Evolutionary conservation across 2,329 filamentous ascomycete species (phyloP), one percentile per base, ranked within the genome.

Genomic region (Ilyonectria mors-panacis): DNA sequence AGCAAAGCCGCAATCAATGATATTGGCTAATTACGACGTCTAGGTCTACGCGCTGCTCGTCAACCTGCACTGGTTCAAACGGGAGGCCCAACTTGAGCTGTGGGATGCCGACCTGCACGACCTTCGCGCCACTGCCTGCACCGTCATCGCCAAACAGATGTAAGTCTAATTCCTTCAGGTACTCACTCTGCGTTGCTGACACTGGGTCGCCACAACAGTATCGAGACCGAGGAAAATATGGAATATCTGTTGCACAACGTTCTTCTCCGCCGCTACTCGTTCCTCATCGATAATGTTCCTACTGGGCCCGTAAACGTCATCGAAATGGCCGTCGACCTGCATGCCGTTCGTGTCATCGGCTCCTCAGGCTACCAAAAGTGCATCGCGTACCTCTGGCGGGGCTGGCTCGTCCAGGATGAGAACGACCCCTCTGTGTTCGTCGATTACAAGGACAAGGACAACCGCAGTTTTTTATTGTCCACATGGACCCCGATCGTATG

Each of bases 331-430:
- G 94, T 98, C 39, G 96, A 99, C 76, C 83, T 98, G 28, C 96
- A 99, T 78, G 94, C 95, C 1, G 85, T 98, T 51, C 87, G 89
- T 15, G 91, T 99, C 54, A 98, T 98, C 69, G 94, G 94, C 2
- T 95, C 93, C 1, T 94, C 94, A 0, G 95, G 96, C 28, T 99
- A 98, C 80, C 96, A 98, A 73, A 97, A 97, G 82, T 98, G 95
- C 78, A 94, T 98, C 76, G 89, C 87, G 69, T 94, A 97, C 77
- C 90, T 99, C 9, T 99, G 96, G 96, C 90, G 91, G 68, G 96
- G 96, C 23, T 99, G 96, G 96, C 85, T 98, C 9, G 91, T 97
- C n/a, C 96, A 99, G 79, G 94, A 98, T 72, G 94, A 98, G 74
- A 87, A 95, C 56, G 95, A 98, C 74, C 93, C 95, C 0, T 90